A percentile compares a stretch with the other conserved stretches of the same genome.
phyloP scores from a whole-genome alignment of 108 stramenopile genomes.

The Aurantiochytrium sp. region DNA sequence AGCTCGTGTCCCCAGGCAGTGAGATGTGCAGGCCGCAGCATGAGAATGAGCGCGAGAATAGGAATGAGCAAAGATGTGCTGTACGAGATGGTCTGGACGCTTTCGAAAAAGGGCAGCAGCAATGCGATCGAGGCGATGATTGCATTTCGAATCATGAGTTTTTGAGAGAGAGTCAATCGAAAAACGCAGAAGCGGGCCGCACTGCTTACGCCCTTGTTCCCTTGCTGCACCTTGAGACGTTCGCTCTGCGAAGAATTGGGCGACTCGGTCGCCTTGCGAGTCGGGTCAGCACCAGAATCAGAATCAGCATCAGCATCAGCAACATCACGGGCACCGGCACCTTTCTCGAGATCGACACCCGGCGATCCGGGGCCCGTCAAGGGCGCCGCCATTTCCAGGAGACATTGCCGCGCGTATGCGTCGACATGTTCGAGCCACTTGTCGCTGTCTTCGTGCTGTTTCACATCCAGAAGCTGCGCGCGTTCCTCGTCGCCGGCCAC shows the following conservation, averaged over 20 bases:
- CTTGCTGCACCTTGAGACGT: too few relatives aligned
- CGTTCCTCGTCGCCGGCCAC: not conserved
- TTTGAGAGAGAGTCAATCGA: not conserved
- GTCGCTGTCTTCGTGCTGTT: not conserved
- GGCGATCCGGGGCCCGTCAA: not conserved
- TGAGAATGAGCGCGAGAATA: not conserved
- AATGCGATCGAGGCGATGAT: not conserved
- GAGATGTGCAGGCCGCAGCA: not conserved
- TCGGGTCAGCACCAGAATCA: too few relatives aligned
- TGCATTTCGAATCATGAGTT: not conserved
- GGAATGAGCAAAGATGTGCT: not conserved
- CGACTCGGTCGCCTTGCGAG: too few relatives aligned
- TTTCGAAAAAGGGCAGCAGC: not conserved
- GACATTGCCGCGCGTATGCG: not conserved
- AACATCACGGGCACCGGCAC: not conserved
- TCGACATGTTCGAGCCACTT: not conserved
- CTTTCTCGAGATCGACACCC: not conserved
- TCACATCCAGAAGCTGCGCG: not conserved
- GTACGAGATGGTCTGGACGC: not conserved
- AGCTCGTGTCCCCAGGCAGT: not conserved
- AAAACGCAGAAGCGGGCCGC: not conserved
- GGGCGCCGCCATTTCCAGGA: not conserved
- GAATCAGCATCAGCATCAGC: too few relatives aligned
- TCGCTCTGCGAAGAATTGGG: too few relatives aligned
- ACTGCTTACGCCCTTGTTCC: not conserved